Evolutionary conservation across 2,329 filamentous ascomycete species (phyloP), one percentile per base, ranked within the genome.

Genomic region (Microdochium paspali): DNA sequence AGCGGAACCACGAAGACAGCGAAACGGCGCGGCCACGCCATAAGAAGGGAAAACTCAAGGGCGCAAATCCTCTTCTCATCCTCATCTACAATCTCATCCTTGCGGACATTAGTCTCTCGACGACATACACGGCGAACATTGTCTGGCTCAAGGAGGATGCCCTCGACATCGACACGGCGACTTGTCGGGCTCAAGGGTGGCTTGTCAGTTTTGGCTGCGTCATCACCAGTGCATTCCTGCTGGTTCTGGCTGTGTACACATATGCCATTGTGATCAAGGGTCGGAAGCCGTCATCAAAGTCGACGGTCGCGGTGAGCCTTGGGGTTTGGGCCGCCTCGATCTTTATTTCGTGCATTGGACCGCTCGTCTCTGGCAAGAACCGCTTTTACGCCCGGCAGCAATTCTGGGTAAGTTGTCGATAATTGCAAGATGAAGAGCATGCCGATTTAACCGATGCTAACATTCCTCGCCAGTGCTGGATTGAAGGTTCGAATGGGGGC

Each of bases 81-180:
- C 42, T 44, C 23, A 44, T 44, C 42, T 44, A 44, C 42, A 44
- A 44, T 21, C 42, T 44, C 23, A 24, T 44, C 23, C 42, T 44
- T 21, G 42, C 42, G 3, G 42, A 44, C 23, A 13, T 44, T 13
- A 24, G 24, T 24, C 9, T 26, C 23, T 24, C 42, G 21, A 13
- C 24, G 23, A 18, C 23, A 7, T 44, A 23, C 23, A 13, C 42
- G 9, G 12, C 24, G 4, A 44, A 44, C 42, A 26, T 44, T 12
- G 9, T 26, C 6, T 44, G 42, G 42, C 23, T 26, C 7, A 13
- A 13, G 9, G 23, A 26, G 6, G 42, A 44, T 24, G 20, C 12
- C 7, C 7, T 44, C 42, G n/a, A 25, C 23, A 26, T 44, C 12
- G 42, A 26, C 6, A 15, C 6, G 7, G 23, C 42, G 23, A 44